Percentiles rank a stretch among this genome's conserved stretches.
phyloP scores from a whole-genome alignment of 1,284 basidiomycete genomes.

The Rhodotorula glutinis region DNA sequence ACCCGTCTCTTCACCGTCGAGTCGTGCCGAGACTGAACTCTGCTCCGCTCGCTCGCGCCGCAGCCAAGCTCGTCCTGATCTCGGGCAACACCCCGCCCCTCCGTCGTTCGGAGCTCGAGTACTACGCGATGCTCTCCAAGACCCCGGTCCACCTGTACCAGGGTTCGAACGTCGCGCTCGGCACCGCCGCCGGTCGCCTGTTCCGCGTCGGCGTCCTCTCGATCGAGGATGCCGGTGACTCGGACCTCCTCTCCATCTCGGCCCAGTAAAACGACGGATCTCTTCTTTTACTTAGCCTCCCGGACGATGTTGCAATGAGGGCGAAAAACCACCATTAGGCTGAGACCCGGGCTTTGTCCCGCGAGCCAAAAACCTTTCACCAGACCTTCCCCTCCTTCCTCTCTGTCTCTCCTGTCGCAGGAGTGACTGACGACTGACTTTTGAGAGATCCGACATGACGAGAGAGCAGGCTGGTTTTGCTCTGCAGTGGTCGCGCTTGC shows the following conservation, averaged over 20 bases:
- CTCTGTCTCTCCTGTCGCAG: not conserved
- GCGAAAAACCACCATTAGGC: not conserved
- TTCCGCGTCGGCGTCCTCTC: slow-evolving; percentile 99
- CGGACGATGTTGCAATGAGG: not conserved
- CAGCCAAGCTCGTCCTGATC: slow-evolving; percentile 98
- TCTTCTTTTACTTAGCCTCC: not conserved
- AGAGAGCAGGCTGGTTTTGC: too few relatives aligned
- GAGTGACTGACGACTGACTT: not conserved
- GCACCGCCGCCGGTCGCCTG: slow-evolving; percentile 97
- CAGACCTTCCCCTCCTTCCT: not conserved
- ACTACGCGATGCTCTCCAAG: slow-evolving; percentile 87
- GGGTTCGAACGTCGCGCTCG: slow-evolving; percentile 87
- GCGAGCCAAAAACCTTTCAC: not conserved
- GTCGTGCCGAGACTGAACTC: not conserved
- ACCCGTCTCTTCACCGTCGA: too few relatives aligned
- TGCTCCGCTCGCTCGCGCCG: too few relatives aligned
- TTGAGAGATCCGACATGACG: not conserved
- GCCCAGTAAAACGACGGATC: not conserved
- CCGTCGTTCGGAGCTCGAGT: slow-evolving; percentile 99
- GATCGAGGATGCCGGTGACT: slow-evolving; percentile 93
- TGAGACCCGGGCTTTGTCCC: slow-evolving; percentile 3
- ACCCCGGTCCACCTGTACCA: slow-evolving; percentile 45
- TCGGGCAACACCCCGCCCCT: slow-evolving; percentile 98
- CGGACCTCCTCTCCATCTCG: slow-evolving; percentile 64
- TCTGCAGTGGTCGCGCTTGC: too few relatives aligned